Evolutionary conservation across 2,329 filamentous ascomycete species (phyloP), one percentile per base, ranked within the genome.

Genomic region (Penicillium griseofulvum): DNA sequence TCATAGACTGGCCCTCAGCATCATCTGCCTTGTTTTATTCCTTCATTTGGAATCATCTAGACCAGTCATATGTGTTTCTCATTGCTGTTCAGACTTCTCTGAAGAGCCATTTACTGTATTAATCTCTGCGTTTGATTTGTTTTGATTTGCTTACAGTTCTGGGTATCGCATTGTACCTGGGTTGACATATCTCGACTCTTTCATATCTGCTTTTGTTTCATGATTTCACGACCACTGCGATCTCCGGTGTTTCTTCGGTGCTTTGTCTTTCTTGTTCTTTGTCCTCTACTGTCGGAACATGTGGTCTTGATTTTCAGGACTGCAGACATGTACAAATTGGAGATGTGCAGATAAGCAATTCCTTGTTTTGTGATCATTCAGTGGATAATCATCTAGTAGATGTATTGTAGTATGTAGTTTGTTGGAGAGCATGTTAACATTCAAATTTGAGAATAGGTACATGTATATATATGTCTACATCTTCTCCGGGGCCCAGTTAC

Each of bases 281-380:
- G 44, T 47, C 50, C 47, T 52, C 41, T 52, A 49, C 38, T 51
- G 49, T 45, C 31, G 49, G 39, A 45, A 37, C 29, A 51, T 19
- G 39, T 45, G 49, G 24, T 51, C 22, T 31, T 49, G 51, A 12
- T 19, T 33, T n/a, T 16, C 28, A 42, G 17, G 41, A 19, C 38
- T 48, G 26, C 36, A 42, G 48, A 29, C 49, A 52, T 63, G 59
- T 64, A 59, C 50, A 64, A 59, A 61, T 49, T 53, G 55, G 57
- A 57, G 52, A 59, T 60, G 17, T 59, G 60, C 57, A 62, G 62
- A 63, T 62, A 59, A 58, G 54, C 36, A 36, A 37, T 26, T 52
- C 24, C 28, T 53, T 53, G 34, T 28, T 14, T 10, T 10, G 2
- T 37, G 11, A 24, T 26, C 11, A 8, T 17, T n/a, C 6, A 5